Evolutionary conservation across 2,329 filamentous ascomycete genomes (phyloP).

Genomic region (Chrysoporthe austroafricana): DNA sequence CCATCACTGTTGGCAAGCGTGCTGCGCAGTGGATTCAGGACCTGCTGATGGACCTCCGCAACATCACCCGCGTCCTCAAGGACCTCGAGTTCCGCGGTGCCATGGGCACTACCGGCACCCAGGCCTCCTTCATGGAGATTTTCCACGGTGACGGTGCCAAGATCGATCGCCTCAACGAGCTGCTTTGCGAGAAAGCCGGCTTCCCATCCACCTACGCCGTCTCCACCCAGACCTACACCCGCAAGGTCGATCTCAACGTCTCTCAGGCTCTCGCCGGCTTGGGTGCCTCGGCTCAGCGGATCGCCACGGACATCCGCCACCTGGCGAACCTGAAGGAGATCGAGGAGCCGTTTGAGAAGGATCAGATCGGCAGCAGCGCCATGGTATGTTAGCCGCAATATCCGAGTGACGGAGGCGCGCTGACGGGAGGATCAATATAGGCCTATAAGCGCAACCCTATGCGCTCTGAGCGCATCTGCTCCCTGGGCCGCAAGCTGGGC

Average conservation of each 20-base stretch:
- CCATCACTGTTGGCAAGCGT: constrained; percentile 67
- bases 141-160: constrained; percentile 55
- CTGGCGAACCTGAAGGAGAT: constrained; percentile 79
- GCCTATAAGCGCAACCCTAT: constrained; percentile 55
- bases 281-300: constrained; percentile 77
- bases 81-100: constrained; percentile 77
- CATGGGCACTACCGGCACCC: constrained; percentile 71
- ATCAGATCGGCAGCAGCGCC: constrained; percentile 73
- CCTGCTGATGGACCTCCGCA: constrained; percentile 73
- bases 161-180: constrained; percentile 57
- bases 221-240: constrained; percentile 68
- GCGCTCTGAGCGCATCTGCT: constrained; percentile 52
- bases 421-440: constrained; percentile 15
- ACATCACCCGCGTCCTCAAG: constrained; percentile 69
- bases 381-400: constrained; percentile 38
- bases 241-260: constrained; percentile 83
- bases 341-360: constrained; percentile 60
- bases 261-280: constrained; percentile 80
- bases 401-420: too few species aligned
- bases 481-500: constrained; percentile 45
- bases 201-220: constrained; percentile 55
- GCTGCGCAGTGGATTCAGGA: constrained; percentile 62
- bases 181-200: constrained; percentile 59
- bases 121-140: constrained; percentile 61
- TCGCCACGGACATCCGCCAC: constrained; percentile 75